Evolutionary conservation across 1,284 basidiomycete genomes (phyloP).

Genomic region (Meripilus lineatus): DNA sequence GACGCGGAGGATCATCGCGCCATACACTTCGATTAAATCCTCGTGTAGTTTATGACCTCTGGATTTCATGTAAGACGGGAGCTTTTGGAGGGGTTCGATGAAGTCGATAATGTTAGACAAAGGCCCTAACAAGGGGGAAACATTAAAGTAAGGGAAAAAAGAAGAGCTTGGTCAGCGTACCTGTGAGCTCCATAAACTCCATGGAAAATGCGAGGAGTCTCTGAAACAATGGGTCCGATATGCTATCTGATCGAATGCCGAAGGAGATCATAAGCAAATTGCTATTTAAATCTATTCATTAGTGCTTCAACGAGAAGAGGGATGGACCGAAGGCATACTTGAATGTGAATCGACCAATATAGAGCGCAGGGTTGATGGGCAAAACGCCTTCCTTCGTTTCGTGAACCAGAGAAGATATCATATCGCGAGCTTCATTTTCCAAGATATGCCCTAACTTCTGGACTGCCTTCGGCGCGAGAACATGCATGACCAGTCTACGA

Average conservation of each 20-base stretch:
- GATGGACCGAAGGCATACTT: slow-evolving; percentile 21
- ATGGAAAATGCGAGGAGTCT: slow-evolving; percentile 27
- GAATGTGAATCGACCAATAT: slow-evolving; percentile 31
- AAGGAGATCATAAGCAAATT: slow-evolving; percentile 35
- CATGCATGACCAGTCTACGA: slow-evolving; percentile 31
- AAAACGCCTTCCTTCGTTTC: slow-evolving; percentile 22
- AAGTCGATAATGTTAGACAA: slow-evolving; percentile 39
- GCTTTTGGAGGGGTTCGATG: slow-evolving; percentile 31
- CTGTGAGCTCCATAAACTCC: slow-evolving; percentile 31
- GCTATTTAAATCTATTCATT: slow-evolving; percentile 8
- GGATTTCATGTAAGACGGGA: slow-evolving; percentile 29
- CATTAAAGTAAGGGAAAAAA: slow-evolving; percentile 6
- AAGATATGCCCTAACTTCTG: slow-evolving; percentile 29
- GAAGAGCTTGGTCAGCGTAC: slow-evolving; percentile 11
- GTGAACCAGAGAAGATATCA: slow-evolving; percentile 29
- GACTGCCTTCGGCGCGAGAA: slow-evolving; percentile 30
- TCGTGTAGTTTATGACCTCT: slow-evolving; percentile 30
- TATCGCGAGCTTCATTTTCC: slow-evolving; percentile 32
- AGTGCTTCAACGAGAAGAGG: not conserved
- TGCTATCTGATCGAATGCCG: slow-evolving; percentile 29
- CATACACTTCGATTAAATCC: slow-evolving; percentile 31
- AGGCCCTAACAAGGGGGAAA: too few species aligned
- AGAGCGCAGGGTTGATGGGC: slow-evolving; percentile 30
- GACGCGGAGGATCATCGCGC: slow-evolving; percentile 32
- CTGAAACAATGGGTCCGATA: slow-evolving; percentile 27